Conservation (phyloP, 768 basidiomycete species). For the Infundibulicybe gibba region DNA sequence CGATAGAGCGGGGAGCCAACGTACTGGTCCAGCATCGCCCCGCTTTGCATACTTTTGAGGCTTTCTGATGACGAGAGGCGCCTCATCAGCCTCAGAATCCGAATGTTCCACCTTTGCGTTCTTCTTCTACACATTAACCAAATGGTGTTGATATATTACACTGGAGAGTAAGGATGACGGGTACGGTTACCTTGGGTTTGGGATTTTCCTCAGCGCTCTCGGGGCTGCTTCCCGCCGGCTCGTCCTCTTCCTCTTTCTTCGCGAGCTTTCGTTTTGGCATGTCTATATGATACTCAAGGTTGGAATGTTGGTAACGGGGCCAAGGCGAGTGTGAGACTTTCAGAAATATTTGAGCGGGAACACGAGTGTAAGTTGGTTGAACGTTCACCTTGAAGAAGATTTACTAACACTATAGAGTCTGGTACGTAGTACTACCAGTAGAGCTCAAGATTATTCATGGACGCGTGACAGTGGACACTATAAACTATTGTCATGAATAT, state of each 20-base stretch:
- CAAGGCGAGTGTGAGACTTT: too few relatives aligned
- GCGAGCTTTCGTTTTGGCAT: slow-evolving; percentile 25
- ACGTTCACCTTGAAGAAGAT: too few relatives aligned
- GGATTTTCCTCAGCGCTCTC: slow-evolving; percentile 4
- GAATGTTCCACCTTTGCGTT: slow-evolving; percentile 6
- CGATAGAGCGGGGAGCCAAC: too few relatives aligned
- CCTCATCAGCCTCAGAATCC: slow-evolving; percentile 13
- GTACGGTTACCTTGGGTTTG: neutral
- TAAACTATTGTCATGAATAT: too few relatives aligned
- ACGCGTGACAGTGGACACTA: too few relatives aligned
- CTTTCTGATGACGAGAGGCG: slow-evolving; percentile 20
- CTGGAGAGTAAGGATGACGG: slow-evolving; percentile 5
- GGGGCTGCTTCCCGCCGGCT: slow-evolving; percentile 2
- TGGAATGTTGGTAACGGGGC: neutral
- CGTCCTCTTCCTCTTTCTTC: slow-evolving; percentile 7
- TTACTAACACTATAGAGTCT: too few relatives aligned
- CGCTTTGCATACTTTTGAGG: neutral
- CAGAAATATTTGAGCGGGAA: too few relatives aligned
- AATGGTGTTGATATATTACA: slow-evolving; percentile 6
- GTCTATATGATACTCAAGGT: neutral
- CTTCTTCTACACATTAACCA: slow-evolving; percentile 5
- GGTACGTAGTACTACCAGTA: too few relatives aligned
- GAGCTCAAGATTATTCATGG: too few relatives aligned
- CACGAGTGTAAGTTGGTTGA: too few relatives aligned
- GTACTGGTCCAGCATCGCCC: too few relatives aligned